Base-by-base conservation (phyloP, 495 filamentous ascomycete species). In the Xylaria flabelliformis region DNA sequence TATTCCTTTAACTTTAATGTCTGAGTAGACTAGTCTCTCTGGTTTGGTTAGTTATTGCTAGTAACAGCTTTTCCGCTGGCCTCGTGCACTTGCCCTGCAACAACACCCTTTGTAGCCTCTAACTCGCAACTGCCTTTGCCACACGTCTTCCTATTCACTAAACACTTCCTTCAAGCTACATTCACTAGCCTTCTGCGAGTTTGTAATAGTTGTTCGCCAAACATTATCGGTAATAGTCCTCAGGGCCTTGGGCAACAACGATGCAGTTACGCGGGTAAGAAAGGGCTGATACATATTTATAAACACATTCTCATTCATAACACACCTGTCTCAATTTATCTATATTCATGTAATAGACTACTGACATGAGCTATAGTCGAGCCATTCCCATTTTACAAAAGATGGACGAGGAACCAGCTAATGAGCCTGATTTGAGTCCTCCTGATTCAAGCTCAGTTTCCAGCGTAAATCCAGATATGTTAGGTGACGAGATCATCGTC, bases 401-500 rank as follows among this genome's bases (percentile, higher is more conserved):
- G 17, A 42, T 64, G 13, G 73, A 76, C 21, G 73, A 79, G 12
- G 74, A 81, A 29, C 67, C 70, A n/a, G 65, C 69, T 19, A 77
- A 80, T 24, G 73, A 80, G 21, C 76, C 74, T 50, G 78, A 80
- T 21, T 70, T 82, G 24, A 79, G 79, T 58, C 74, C 80, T 5
- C 77, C 79, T 8, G 77, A 82, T 56, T 77, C 51, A 21, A 80
- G 75, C 24, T 77, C 78, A 10, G 73, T 80, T 19, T 83, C 84
- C 0, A 85, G 81, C 55, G 67, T 75, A 7, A 79, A 78, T 12
- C 75, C 77, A 4, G 80, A 82, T 46, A 75, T 78, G 42, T 58
- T 82, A 3, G 79, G 82, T 36, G 84, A 85, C 67, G 83, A 84
- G 76, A 86, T 86, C 64, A 79, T 86, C 10, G 84, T 85, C 21